These are phyloP conservation scores for Kurtzmaniella natalensis DNA, from an alignment of 1,139 yeast species.

Conservation along the genomic window DNA sequence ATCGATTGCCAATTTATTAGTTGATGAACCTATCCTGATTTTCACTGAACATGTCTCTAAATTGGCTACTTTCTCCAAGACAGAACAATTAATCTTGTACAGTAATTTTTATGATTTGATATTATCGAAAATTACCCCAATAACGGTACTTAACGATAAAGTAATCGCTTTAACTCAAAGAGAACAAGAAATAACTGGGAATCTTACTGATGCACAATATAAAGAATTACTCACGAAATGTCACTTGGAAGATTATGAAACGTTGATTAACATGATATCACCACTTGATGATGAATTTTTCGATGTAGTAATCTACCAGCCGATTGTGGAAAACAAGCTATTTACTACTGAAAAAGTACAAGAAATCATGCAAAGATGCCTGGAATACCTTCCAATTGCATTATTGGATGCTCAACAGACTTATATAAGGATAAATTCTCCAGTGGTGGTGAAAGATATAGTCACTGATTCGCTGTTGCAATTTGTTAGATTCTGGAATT, in stretches of 20 bases:
- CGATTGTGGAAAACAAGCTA: constrained; percentile 59
- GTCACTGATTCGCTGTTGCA: constrained; percentile 43
- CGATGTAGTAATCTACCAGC: constrained; percentile 54
- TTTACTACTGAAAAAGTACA: constrained; percentile 43
- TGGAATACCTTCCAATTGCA: constrained; percentile 54
- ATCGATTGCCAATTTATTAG: constrained; percentile 31
- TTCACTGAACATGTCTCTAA: constrained; percentile 29
- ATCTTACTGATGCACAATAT: constrained; percentile 39
- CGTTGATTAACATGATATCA: constrained; percentile 66
- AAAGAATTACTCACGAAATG: constrained; percentile 44
- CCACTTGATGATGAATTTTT: constrained; percentile 55
- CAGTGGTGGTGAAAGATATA: constrained; percentile 54
- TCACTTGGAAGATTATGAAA: constrained; percentile 52
- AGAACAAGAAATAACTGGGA: constrained; percentile 28
- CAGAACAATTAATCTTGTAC: constrained; percentile 41
- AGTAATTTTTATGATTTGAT: constrained; percentile 60
- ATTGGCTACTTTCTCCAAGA: constrained; percentile 17
- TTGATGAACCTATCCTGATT: constrained; percentile 48
- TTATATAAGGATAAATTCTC: constrained; percentile 57
- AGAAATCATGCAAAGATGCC: constrained; percentile 39
- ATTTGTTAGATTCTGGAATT: constrained; percentile 51
- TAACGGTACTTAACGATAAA: constrained; percentile 34
- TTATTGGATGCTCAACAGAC: constrained; percentile 58
- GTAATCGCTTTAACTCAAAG: constrained; percentile 33
- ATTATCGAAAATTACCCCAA: constrained; percentile 50